Evolutionary conservation across 1,284 basidiomycete genomes (phyloP), one percentile per base, ranked within the genome.

Genomic region (Entoloma clypeatum): DNA sequence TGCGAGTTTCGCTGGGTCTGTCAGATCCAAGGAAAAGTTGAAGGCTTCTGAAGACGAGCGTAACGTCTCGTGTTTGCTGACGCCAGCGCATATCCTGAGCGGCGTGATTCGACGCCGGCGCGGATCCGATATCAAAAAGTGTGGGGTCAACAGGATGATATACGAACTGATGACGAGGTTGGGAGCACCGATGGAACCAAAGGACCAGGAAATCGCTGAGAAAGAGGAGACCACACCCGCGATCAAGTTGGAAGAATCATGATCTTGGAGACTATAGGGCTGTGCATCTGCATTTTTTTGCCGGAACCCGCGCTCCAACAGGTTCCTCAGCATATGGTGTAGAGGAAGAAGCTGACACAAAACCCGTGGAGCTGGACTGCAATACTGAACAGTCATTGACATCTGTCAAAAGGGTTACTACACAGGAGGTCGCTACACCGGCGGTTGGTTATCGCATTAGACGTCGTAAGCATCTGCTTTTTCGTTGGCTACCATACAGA

Each of bases 51-150:
- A 48, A 46, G 40, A 39, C 33, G 35, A 49, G 11, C 36, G 36
- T 8, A 27, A 29, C 16, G 5, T 21, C 8, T 21, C 40, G 13
- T 54, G 53, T 21, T 36, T 64, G 13, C 54, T 68, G 43, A 64
- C 61, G 21, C 64, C 67, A n/a, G 52, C 58, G 1, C 67, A 68
- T 39, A 56, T 68, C 36, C 50, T 65, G 14, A 55, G 52, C 30
- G 59, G 64, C 34, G 50, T 63, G 37, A 44, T 59, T 19, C 45
- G 51, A 18, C 51, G 49, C 32, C 51, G 51, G 27, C 52, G 49
- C 24, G 50, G 54, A 33, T 49, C 44, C 22, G 35, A 31, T 7
- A 18, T 28, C 16, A 36, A 36, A 19, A 35, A 37, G 19, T 36
- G 48, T 32, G 36, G 40, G 30, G 22, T 59, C 22, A 56, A 58